Evolutionary conservation across 2,329 filamentous ascomycete genomes (phyloP).

Genomic region (Aspergillus uvarum): DNA sequence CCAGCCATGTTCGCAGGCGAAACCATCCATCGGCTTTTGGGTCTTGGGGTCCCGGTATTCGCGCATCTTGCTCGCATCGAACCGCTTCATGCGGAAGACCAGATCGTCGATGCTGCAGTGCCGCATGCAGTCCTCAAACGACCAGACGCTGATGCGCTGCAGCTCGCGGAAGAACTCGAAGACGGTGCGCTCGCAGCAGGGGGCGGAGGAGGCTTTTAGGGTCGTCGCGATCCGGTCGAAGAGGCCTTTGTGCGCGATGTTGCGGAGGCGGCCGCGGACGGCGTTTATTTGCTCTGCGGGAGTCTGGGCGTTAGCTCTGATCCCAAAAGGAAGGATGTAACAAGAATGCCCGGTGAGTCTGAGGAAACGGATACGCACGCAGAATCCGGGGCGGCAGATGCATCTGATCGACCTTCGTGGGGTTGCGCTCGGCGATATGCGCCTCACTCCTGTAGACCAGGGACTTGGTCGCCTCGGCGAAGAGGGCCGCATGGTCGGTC

Average conservation of each 20-base stretch:
- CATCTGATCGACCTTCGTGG: background rate
- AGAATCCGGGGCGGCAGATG: slow-evolving; percentile 2
- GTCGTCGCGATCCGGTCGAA: background rate
- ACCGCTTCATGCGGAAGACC: background rate
- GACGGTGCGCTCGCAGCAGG: slow-evolving; percentile 2
- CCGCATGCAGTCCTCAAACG: background rate
- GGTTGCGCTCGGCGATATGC: slow-evolving; percentile 8
- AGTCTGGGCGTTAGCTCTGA: background rate
- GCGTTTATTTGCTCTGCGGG: slow-evolving; percentile 8
- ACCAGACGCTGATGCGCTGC: background rate
- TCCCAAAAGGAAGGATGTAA: too few species aligned
- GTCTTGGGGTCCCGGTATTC: too few species aligned
- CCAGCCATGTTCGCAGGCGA: background rate
- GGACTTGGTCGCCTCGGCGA: background rate
- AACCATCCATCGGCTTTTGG: background rate
- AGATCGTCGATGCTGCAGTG: background rate
- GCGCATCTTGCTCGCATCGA: background rate
- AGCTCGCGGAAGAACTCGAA: slow-evolving; percentile 6
- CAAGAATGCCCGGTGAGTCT: too few species aligned
- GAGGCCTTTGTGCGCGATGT: slow-evolving; percentile 1
- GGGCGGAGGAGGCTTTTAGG: background rate
- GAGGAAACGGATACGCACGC: slow-evolving; percentile 1
- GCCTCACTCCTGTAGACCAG: background rate
- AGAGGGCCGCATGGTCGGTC: background rate
- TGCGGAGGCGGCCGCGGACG: slow-evolving; percentile 5